Percentiles rank a stretch among this genome's conserved stretches.
phyloP scores from a whole-genome alignment of 1,139 yeast genomes.

The Sugiyamaella novakii region DNA sequence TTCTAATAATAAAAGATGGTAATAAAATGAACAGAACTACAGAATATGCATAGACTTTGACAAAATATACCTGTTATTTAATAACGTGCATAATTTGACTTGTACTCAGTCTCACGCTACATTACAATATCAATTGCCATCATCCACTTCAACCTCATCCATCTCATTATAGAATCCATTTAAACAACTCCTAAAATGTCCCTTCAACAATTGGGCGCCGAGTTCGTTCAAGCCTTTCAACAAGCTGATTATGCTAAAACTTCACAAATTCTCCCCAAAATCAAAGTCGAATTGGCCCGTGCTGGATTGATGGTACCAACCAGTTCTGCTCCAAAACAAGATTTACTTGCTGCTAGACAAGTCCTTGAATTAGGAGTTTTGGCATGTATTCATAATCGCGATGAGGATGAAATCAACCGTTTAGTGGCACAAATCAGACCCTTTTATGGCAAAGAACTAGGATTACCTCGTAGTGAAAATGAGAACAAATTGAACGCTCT shows the following conservation, averaged over 20 bases:
- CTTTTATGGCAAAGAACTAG: slow-evolving; percentile 57
- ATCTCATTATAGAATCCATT: background rate
- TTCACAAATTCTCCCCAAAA: slow-evolving; percentile 61
- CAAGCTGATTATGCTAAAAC: slow-evolving; percentile 63
- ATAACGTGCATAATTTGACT: too few relatives aligned
- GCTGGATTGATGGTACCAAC: slow-evolving; percentile 78
- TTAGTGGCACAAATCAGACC: slow-evolving; percentile 75
- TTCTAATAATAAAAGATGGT: too few relatives aligned
- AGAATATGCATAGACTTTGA: too few relatives aligned
- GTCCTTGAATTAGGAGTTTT: slow-evolving; percentile 88
- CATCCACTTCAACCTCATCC: background rate
- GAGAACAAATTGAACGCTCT: slow-evolving; percentile 78
- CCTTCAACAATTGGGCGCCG: slow-evolving; percentile 51
- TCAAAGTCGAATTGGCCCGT: slow-evolving; percentile 78
- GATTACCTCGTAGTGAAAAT: slow-evolving; percentile 60
- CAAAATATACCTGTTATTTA: too few relatives aligned
- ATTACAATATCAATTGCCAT: background rate
- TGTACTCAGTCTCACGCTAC: too few relatives aligned
- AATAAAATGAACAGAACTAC: too few relatives aligned
- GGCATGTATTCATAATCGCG: slow-evolving; percentile 63
- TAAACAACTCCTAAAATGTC: too few relatives aligned
- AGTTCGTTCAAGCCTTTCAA: slow-evolving; percentile 66
- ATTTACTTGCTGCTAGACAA: slow-evolving; percentile 74
- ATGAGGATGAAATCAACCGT: slow-evolving; percentile 68
- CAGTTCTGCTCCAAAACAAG: slow-evolving; percentile 45